phyloP scores from a whole-genome alignment of 1,284 basidiomycete species.

The Taiwanofungus camphoratus region DNA sequence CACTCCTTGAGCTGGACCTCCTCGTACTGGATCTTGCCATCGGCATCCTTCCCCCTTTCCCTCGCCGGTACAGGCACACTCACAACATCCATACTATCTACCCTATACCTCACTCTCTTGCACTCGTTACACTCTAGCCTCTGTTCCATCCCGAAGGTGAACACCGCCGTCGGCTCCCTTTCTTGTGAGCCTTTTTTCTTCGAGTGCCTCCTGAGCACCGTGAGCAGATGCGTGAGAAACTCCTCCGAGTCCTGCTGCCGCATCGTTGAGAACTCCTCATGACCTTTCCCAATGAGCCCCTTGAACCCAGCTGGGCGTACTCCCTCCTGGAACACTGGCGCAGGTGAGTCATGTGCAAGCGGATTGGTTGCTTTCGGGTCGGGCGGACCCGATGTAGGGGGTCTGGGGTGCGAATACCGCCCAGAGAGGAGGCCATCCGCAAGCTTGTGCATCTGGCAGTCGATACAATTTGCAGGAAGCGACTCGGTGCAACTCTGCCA shows the following conservation, averaged over 20 bases:
- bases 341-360: slow-evolving; percentile 35
- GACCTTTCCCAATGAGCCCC: slow-evolving; percentile 85
- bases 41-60: slow-evolving; percentile 45
- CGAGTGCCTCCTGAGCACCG: slow-evolving; percentile 60
- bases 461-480: slow-evolving; percentile 81
- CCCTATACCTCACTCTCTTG: slow-evolving; percentile 82
- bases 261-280: slow-evolving; percentile 96
- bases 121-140: slow-evolving; percentile 81
- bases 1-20: slow-evolving; percentile 68
- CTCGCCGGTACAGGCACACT: slow-evolving; percentile 76
- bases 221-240: slow-evolving; percentile 83
- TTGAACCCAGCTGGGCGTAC: slow-evolving; percentile 86
- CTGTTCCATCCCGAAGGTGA: slow-evolving; percentile 84
- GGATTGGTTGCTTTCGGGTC: slow-evolving; percentile 27
- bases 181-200: slow-evolving; percentile 39
- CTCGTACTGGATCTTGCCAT: slow-evolving; percentile 63
- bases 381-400: slow-evolving; percentile 22
- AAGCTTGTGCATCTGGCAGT: slow-evolving; percentile 93
- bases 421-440: slow-evolving; percentile 92
- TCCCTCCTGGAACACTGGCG: slow-evolving; percentile 80
- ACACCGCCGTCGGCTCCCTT: slow-evolving; percentile 60
- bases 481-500: slow-evolving; percentile 60
- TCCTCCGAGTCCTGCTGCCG: slow-evolving; percentile 96
- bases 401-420: slow-evolving; percentile 74
- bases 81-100: slow-evolving; percentile 74